These are phyloP conservation scores for Marasmius tenuissimus DNA, from an alignment of 1,284 basidiomycete species.

Conservation along the genomic window DNA sequence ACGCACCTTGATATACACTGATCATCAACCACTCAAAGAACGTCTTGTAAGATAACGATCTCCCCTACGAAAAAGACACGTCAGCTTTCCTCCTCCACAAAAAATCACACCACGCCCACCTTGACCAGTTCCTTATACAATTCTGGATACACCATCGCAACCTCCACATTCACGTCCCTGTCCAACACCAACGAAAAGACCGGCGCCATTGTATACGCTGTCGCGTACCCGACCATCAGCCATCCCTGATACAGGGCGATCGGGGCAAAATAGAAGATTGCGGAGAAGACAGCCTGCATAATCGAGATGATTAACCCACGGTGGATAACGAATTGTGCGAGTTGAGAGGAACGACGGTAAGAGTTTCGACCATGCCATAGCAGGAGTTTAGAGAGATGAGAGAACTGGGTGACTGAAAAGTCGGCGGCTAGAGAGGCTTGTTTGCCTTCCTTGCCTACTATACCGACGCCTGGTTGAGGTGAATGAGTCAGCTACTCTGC, in stretches of 20 bases:
- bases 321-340: slow-evolving; percentile 99
- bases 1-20: slow-evolving; percentile 91
- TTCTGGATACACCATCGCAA: slow-evolving; percentile 95
- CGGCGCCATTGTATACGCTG: slow-evolving; percentile 97
- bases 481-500: slow-evolving; percentile 3
- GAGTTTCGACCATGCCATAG: slow-evolving; percentile 98
- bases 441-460: slow-evolving; percentile 98
- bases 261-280: slow-evolving; percentile 98
- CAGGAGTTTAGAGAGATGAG: slow-evolving; percentile 90
- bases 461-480: slow-evolving; percentile 78
- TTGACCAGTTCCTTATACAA: slow-evolving; percentile 97
- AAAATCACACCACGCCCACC: slow-evolving; percentile 41
- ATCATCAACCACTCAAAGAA: slow-evolving; percentile 99
- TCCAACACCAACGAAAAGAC: slow-evolving; percentile 97
- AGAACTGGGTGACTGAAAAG: slow-evolving; percentile 97
- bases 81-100: slow-evolving; percentile 2
- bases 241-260: slow-evolving; percentile 98
- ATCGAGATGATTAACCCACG: slow-evolving; percentile 97
- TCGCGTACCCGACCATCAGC: slow-evolving; percentile 98
- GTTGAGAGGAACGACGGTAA: slow-evolving; percentile 95
- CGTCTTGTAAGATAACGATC: slow-evolving; percentile 92
- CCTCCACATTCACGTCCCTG: slow-evolving; percentile 93
- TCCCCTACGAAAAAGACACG: slow-evolving; percentile 60
- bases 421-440: slow-evolving; percentile 98
- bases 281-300: slow-evolving; percentile 96